Evolutionary conservation across 371 early-diverging fungal species (phyloP).

Genomic region (Mucor ambiguus): DNA sequence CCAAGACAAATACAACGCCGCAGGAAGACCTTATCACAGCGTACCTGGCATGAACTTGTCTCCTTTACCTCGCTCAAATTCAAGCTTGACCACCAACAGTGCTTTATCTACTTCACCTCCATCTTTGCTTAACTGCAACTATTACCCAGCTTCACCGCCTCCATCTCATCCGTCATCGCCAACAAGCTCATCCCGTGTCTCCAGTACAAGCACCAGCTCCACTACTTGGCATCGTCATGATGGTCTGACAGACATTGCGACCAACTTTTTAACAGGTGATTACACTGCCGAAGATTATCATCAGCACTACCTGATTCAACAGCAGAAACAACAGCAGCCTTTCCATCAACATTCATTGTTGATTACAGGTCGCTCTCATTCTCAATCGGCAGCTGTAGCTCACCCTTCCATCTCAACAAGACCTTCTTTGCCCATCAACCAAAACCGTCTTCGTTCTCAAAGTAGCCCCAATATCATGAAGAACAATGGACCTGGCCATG

Average conservation of each 20-base stretch:
- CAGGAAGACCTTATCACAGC: conserved; percentile 23
- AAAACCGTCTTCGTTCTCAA: conserved; percentile 62
- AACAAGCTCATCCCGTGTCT: conserved; percentile 49
- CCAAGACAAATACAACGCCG: background rate
- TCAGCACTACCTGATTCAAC: conserved; percentile 13
- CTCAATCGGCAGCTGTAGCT: conserved; percentile 40
- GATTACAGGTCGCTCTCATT: conserved; percentile 43
- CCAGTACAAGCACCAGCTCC: conserved; percentile 29
- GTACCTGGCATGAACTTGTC: conserved; percentile 33
- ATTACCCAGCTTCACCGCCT: conserved; percentile 62
- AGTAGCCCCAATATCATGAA: conserved; percentile 70
- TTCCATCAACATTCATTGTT: conserved; percentile 16
- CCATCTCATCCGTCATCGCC: conserved; percentile 67
- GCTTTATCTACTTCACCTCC: conserved; percentile 6
- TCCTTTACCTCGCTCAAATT: conserved; percentile 31
- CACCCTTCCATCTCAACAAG: background rate
- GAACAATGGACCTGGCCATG: conserved; percentile 6
- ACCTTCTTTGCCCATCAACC: conserved; percentile 24
- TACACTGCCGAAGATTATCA: conserved; percentile 15
- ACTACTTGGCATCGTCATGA: conserved; percentile 41
- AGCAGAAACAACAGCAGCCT: background rate
- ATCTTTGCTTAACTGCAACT: conserved; percentile 15
- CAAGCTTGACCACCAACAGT: conserved; percentile 14
- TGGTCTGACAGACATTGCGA: conserved; percentile 42
- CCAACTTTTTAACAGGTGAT: conserved; percentile 36